Evolutionary conservation across 2,329 filamentous ascomycete genomes (phyloP), one percentile per base, ranked within the genome.

Genomic region (Calycina herbarum): DNA sequence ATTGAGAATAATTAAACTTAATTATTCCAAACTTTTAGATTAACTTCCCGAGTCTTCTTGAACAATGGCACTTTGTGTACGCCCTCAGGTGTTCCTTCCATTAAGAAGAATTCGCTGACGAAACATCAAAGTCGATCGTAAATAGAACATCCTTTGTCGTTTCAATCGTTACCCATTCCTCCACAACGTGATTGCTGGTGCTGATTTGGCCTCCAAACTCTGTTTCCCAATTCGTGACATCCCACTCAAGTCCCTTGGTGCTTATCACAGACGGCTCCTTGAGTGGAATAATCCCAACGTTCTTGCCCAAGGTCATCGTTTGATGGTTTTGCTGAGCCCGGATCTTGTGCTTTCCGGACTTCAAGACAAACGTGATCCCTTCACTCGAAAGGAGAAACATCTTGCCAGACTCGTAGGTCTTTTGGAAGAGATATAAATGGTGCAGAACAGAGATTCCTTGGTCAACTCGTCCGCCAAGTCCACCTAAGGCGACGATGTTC

Each of bases 391-490:
- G 83, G 8, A 99, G 84, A 78, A 89, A 97, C 69, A 98, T 78
- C 31, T 85, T 80, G 5, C 88, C 88, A 11, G 79, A 71, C 66
- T 85, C 84, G 29, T 74, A 73, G 11, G 84, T 79, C 11, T 77
- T 71, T 73, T 89, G 86, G 76, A 86, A 88, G 59, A 86, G 77
- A 71, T 87, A 94, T 57, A 98, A 83, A 75, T 97, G 92, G 76
- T 97, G 92, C 62, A 99, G 84, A 73, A 96, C 89, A 65, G 92
- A 93, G 59, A 99, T 84, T 1, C 90, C 94, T 76, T 99, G 95
- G 77, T 99, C 95, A 17, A 98, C 91, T 35, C 95, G 88, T 6
- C 95, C 95, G 56, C 92, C 93, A 0, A 98, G 84, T 1, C 94
- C 93, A 51, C 94, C 94, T 6, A 97, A 80, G 45, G 91, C 88